These are phyloP conservation scores for Chaetomiaceae sp. DNA, from an alignment of 2,329 filamentous ascomycete genomes.

Conservation along the genomic window DNA sequence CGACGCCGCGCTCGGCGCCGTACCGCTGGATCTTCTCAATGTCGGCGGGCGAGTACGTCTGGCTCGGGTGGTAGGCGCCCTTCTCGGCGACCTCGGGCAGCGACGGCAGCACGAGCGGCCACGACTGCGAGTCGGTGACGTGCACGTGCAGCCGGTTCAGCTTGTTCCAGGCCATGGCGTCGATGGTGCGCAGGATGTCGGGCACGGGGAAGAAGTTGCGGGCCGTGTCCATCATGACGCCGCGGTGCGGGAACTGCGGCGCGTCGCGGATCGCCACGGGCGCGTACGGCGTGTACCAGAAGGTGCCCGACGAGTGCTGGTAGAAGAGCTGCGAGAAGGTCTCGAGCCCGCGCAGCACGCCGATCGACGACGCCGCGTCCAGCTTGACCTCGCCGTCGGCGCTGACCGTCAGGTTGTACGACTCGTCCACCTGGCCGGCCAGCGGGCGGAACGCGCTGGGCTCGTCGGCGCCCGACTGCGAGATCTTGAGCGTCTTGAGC, in stretches of 20 bases:
- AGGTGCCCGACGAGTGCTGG: slow-evolving; percentile 53
- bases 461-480: slow-evolving; percentile 53
- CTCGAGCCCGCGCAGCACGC: slow-evolving; percentile 67
- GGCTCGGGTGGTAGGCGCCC: slow-evolving; percentile 64
- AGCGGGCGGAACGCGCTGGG: slow-evolving; percentile 53
- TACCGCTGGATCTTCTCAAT: slow-evolving; percentile 65
- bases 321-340: slow-evolving; percentile 79
- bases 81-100: slow-evolving; percentile 66
- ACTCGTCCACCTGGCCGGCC: slow-evolving; percentile 65
- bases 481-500: slow-evolving; percentile 58
- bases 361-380: slow-evolving; percentile 59
- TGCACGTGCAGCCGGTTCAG: slow-evolving; percentile 79
- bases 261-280: slow-evolving; percentile 68
- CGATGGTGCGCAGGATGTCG: slow-evolving; percentile 70
- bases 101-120: slow-evolving; percentile 75
- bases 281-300: slow-evolving; percentile 63
- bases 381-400: slow-evolving; percentile 57
- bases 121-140: slow-evolving; percentile 77
- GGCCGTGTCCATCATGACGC: slow-evolving; percentile 73
- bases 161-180: slow-evolving; percentile 73
- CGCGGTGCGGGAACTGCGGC: slow-evolving; percentile 72
- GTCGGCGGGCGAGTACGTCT: slow-evolving; percentile 63
- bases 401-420: slow-evolving; percentile 62
- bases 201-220: slow-evolving; percentile 64
- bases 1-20: slow-evolving; percentile 62